phyloP scores from a whole-genome alignment of 116 monocot genomes.

The Trichopus zeylanicus region DNA sequence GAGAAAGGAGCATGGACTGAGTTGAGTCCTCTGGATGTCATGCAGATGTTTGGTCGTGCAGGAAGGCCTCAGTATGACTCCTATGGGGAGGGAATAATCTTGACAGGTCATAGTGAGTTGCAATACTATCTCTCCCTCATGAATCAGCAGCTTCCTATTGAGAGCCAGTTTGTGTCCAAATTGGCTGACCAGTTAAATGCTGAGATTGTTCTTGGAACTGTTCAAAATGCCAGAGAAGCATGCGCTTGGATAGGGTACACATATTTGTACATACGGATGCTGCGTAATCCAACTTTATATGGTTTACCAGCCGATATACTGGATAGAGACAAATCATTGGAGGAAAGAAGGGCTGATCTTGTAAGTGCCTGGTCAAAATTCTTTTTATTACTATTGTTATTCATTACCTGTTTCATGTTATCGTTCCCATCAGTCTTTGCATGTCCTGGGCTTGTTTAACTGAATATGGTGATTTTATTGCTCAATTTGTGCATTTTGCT shows the following conservation, averaged over 20 bases:
- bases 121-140: conserved; percentile 93
- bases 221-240: conserved; percentile 94
- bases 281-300: conserved; percentile 86
- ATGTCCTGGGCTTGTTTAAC: not conserved
- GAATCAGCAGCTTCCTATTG: conserved; percentile 98
- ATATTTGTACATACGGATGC: conserved; percentile 85
- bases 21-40: conserved; percentile 88
- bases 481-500: too few species aligned
- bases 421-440: not conserved
- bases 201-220: conserved; percentile 94
- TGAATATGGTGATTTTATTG: too few species aligned
- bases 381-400: not conserved
- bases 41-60: conserved; percentile 99
- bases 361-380: conserved; percentile 23
- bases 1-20: conserved; percentile 97
- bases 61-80: conserved; percentile 92
- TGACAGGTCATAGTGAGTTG: conserved; percentile 86
- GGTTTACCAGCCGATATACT: conserved; percentile 70
- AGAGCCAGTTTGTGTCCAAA: conserved; percentile 90
- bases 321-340: conserved; percentile 67
- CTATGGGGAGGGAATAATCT: conserved; percentile 93
- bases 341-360: conserved; percentile 93
- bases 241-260: conserved; percentile 94
- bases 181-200: conserved; percentile 97
- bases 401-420: too few species aligned